Percentiles rank a stretch among this genome's conserved stretches.
Evolutionary conservation across 352 stramenopile species (phyloP).

Genomic region (Phytopythium kandeliae): DNA sequence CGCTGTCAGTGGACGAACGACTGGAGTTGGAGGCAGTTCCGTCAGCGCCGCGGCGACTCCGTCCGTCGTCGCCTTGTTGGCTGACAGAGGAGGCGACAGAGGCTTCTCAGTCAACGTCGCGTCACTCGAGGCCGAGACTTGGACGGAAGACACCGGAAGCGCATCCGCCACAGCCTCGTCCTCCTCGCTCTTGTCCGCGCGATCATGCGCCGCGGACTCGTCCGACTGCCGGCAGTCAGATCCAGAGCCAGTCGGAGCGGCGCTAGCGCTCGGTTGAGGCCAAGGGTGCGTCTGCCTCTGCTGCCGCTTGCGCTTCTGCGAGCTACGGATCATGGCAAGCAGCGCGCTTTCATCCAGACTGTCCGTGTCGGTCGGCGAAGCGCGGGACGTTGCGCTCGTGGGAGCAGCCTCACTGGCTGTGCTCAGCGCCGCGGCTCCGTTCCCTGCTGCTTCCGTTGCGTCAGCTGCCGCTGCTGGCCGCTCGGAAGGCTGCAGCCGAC

Average conservation of each 20-base stretch:
- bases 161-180: background rate
- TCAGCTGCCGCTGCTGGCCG: background rate
- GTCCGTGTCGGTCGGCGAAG: background rate
- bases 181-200: background rate
- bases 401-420: background rate
- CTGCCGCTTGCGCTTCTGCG: constrained; percentile 3
- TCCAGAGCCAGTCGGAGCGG: background rate
- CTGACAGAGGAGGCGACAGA: background rate
- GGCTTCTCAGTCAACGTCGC: background rate
- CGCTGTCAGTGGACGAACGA: constrained; percentile 57
- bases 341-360: background rate
- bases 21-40: constrained; percentile 12
- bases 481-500: background rate
- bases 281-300: background rate
- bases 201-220: too few relatives aligned
- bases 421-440: too few relatives aligned
- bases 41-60: background rate
- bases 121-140: background rate
- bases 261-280: background rate
- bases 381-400: too few relatives aligned
- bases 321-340: constrained; percentile 2
- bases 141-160: background rate
- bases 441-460: background rate
- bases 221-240: background rate
- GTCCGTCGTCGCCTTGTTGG: constrained; percentile 2